These are phyloP conservation scores for Garcia nutans DNA, from an alignment of 345 rosid genomes.

Conservation along the genomic window DNA sequence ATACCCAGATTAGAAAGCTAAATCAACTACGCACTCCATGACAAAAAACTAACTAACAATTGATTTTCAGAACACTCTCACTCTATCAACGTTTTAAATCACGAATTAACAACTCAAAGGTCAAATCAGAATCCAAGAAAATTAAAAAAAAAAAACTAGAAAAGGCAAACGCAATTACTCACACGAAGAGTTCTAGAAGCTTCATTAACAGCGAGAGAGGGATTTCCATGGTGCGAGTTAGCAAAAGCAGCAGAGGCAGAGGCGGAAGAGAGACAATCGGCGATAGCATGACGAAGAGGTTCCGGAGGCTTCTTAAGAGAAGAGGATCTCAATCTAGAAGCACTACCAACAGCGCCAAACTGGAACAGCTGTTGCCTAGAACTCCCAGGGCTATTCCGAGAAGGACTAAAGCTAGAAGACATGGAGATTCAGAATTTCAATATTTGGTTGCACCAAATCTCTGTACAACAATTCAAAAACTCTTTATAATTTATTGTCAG, in stretches of 20 bases:
- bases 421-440: conserved; percentile 16
- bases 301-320: conserved; percentile 84
- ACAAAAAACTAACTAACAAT: not conserved
- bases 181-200: conserved; percentile 97
- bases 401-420: conserved; percentile 58
- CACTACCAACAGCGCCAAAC: conserved; percentile 39
- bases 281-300: conserved; percentile 90
- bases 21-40: not conserved
- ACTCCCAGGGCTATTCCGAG: conserved; percentile 65
- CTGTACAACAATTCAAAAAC: not conserved
- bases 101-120: conserved; percentile 24
- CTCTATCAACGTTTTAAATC: not conserved
- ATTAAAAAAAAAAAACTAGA: not conserved
- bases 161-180: conserved; percentile 29
- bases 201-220: conserved; percentile 56
- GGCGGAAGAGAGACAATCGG: conserved; percentile 64
- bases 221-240: conserved; percentile 55
- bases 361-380: conserved; percentile 52
- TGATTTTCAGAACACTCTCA: not conserved
- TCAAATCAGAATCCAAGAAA: conserved; percentile 30
- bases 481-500: not conserved
- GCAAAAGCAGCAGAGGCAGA: conserved; percentile 41
- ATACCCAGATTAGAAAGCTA: not conserved
- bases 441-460: conserved; percentile 3
- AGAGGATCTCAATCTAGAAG: conserved; percentile 85